Evolutionary conservation across 2,329 filamentous ascomycete genomes (phyloP).

Genomic region (Botrytis deweyae): DNA sequence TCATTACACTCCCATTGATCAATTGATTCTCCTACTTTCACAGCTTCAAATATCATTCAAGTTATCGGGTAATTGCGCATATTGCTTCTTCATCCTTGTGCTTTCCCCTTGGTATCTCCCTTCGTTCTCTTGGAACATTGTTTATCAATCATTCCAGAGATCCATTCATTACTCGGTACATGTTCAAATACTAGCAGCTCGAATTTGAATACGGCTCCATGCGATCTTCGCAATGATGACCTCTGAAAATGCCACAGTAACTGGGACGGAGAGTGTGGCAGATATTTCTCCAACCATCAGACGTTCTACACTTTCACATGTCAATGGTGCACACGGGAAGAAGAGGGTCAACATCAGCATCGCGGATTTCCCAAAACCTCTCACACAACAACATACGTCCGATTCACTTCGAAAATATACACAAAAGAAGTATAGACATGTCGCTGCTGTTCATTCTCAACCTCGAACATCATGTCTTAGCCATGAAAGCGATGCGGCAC

Average conservation of each 20-base stretch:
- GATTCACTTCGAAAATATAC: constrained; percentile 28
- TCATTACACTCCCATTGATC: not conserved
- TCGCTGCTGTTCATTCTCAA: constrained; percentile 78
- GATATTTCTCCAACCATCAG: constrained; percentile 26
- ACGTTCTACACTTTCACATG: constrained; percentile 34
- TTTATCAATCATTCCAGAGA: not conserved
- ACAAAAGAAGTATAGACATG: constrained; percentile 81
- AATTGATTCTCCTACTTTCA: constrained; percentile 5
- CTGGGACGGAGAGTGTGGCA: constrained; percentile 26
- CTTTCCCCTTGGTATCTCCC: constrained; percentile 2
- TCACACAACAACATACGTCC: constrained; percentile 26
- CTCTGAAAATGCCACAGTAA: constrained; percentile 32
- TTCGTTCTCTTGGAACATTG: not conserved
- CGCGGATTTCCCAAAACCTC: constrained; percentile 31
- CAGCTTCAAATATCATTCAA: not conserved
- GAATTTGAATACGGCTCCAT: not conserved
- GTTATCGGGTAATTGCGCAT: not conserved
- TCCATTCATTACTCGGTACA: not conserved
- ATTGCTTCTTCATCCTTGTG: constrained; percentile 3
- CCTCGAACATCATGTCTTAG: constrained; percentile 77
- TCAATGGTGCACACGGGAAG: constrained; percentile 18
- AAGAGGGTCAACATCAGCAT: constrained; percentile 15
- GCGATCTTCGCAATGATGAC: constrained; percentile 27
- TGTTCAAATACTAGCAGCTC: not conserved
- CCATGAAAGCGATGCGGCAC: constrained; percentile 69